These are phyloP conservation scores for Teratosphaeria zuluensis DNA, from an alignment of 2,329 filamentous ascomycete species.

Conservation along the genomic window DNA sequence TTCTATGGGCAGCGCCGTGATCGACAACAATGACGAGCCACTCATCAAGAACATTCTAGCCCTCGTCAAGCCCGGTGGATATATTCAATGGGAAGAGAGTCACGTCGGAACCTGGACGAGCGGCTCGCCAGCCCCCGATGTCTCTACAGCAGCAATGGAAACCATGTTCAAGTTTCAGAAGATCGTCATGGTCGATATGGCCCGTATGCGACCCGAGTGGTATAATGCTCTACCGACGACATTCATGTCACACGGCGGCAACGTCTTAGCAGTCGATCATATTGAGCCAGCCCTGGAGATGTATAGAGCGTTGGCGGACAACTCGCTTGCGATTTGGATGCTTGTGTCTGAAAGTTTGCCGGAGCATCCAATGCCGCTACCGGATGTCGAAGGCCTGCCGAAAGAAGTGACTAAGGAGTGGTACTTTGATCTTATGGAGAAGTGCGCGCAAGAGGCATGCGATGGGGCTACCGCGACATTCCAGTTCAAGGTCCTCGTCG, in stretches of 20 bases:
- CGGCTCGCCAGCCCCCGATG: background rate
- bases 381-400: constrained; percentile 1
- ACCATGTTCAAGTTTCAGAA: background rate
- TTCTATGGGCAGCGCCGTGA: constrained; percentile 5
- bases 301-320: constrained; percentile 1
- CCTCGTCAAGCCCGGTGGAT: constrained; percentile 10
- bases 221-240: background rate
- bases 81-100: constrained; percentile 12
- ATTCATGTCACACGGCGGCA: background rate
- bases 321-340: constrained; percentile 1
- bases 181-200: background rate
- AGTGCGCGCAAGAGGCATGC: background rate
- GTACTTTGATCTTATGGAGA: constrained; percentile 1
- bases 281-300: background rate
- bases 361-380: constrained; percentile 2
- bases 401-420: constrained; percentile 1
- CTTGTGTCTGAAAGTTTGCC: background rate
- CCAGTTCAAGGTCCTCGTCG: background rate
- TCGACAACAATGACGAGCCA: constrained; percentile 8
- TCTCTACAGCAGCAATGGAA: background rate
- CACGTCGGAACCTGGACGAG: background rate
- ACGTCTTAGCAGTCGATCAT: background rate
- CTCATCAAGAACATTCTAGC: constrained; percentile 6
- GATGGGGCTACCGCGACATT: background rate
- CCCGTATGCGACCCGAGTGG: background rate